Conservation (phyloP, 768 basidiomycete genomes). For the Coprinellus micaceus region DNA sequence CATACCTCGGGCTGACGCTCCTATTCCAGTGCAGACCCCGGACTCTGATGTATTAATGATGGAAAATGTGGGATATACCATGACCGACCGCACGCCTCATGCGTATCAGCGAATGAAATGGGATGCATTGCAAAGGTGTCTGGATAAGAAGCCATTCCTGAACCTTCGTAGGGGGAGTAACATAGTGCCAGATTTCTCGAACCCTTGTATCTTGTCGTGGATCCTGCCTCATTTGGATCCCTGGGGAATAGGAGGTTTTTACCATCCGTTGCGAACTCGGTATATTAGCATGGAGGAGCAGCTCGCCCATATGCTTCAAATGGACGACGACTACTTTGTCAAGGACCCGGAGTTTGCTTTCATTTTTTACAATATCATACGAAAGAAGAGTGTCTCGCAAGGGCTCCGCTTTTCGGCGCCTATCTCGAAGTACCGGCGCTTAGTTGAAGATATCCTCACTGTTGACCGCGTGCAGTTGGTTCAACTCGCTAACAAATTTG, state of each 20-base stretch:
- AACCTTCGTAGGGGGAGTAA: background rate
- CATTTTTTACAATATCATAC: background rate
- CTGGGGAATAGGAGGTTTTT: background rate
- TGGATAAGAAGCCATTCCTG: background rate
- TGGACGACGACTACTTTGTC: background rate
- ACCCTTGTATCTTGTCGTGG: background rate
- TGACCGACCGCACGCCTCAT: background rate
- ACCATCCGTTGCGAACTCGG: background rate
- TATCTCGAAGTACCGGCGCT: background rate
- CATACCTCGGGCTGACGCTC: background rate
- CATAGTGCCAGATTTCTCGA: background rate
- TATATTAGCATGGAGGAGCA: background rate
- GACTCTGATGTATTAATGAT: background rate
- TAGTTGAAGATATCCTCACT: background rate
- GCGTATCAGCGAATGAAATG: background rate
- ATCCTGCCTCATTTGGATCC: background rate
- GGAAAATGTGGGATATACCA: background rate
- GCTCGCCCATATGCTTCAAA: background rate
- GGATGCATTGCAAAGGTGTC: background rate
- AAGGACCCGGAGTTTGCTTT: background rate
- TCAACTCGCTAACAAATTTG: background rate
- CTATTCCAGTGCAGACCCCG: too few relatives aligned
- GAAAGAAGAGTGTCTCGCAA: background rate
- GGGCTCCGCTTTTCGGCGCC: background rate
- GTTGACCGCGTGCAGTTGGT: background rate